Evolutionary conservation across 805 yeast species (phyloP).

Genomic region (Hanseniaspora hatyaiensis): DNA sequence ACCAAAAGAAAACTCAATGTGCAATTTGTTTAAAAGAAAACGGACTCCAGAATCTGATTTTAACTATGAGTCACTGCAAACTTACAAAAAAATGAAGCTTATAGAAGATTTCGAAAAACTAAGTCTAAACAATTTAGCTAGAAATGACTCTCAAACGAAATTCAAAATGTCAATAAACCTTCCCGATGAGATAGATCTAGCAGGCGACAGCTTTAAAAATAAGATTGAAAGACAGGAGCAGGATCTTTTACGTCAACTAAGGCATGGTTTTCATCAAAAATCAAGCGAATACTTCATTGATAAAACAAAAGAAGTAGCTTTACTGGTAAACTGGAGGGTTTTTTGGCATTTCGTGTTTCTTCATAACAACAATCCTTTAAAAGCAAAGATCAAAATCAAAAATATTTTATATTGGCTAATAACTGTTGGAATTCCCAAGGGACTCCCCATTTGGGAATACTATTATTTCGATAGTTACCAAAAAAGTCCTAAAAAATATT

Average conservation of each 20-base stretch:
- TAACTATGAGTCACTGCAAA: conserved; percentile 21
- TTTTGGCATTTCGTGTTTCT: neutral
- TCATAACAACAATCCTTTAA: neutral
- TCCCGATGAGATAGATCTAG: neutral
- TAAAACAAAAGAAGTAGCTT: neutral
- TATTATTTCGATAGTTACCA: conserved; percentile 7
- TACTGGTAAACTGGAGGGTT: neutral
- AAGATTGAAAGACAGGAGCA: neutral
- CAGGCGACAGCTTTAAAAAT: neutral
- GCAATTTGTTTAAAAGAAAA: conserved; percentile 1
- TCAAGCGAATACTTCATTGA: neutral
- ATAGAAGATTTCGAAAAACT: conserved; percentile 28
- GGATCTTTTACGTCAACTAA: no score
- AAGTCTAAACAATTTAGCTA: conserved; percentile 17
- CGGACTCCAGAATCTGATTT: neutral
- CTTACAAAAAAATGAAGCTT: conserved; percentile 28
- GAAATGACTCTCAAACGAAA: neutral
- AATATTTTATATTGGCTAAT: neutral
- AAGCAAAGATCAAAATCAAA: neutral
- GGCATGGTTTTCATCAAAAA: neutral
- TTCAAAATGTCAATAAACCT: conserved; percentile 10
- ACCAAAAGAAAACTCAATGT: no score
- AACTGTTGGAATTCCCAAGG: neutral
- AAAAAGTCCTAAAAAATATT: neutral
- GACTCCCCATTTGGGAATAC: neutral